Evolutionary conservation across 768 basidiomycete species (phyloP), one percentile per base, ranked within the genome.

Genomic region (Galerina sulciceps): DNA sequence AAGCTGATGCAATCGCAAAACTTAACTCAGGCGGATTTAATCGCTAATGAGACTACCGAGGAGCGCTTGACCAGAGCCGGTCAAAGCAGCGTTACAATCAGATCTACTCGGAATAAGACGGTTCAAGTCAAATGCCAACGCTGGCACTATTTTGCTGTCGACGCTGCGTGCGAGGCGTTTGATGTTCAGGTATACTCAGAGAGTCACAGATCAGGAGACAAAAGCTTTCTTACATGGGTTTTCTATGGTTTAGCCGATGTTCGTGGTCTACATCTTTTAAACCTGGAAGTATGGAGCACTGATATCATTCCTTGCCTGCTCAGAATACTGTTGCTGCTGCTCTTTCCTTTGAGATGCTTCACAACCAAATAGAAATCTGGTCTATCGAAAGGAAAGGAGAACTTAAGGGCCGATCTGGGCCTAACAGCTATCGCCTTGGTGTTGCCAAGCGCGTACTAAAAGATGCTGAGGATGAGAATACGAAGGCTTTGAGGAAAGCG

Each of bases 321-420:
- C 10, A 51, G 49, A 51, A 51, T 11, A 51, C 49, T 2, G 49
- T 51, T 0, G 49, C 49, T 11, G 49, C 49, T 4, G 49, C 49
- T n/a, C 36, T 51, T 14, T 51, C 49, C 4, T 51, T 51, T 35
- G 49, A 51, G 15, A 51, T 51, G 49, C 18, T 51, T 2, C 49
- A 40, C 35, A 51, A 51, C 11, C 49, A 51, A 40, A 51, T 51
- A 13, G 49, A 51, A 23, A 51, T 14, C 22, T 51, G 49, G 49
- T 20, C 37, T 13, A 18, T 51, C 5, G 49, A 51, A 37, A 37
- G 37, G 20, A 51, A 40, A 18, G 20, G 6, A 0, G 49, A 51
- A n/a, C 49, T 51, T 6, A 51, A 51, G n/a, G 49, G 49, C 8
- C 49, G 26, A 9, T 14, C 40, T 9, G 49, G 36, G 6, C 36